These are phyloP conservation scores for Pisolithus tinctorius DNA, from an alignment of 768 basidiomycete genomes.

Conservation along the genomic window DNA sequence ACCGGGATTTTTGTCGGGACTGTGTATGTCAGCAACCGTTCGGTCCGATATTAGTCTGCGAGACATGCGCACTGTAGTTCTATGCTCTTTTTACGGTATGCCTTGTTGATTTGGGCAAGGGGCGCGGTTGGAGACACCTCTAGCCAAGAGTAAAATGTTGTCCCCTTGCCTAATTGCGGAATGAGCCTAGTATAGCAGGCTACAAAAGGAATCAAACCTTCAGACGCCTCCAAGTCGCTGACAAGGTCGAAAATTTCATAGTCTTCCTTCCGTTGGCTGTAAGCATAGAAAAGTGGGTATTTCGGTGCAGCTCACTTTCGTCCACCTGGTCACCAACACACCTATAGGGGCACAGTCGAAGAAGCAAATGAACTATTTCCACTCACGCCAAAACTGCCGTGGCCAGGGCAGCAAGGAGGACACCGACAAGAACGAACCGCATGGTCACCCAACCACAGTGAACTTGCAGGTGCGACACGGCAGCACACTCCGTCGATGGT, in stretches of 20 bases:
- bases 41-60: not conserved
- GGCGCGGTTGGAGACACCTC: conserved; percentile 71
- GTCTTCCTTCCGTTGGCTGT: conserved; percentile 56
- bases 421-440: conserved; percentile 42
- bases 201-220: conserved; percentile 43
- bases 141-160: conserved; percentile 95
- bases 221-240: conserved; percentile 66
- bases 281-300: not conserved
- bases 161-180: conserved; percentile 58
- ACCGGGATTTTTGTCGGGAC: conserved; percentile 93
- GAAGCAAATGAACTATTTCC: not conserved
- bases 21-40: conserved; percentile 22
- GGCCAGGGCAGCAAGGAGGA: conserved; percentile 45
- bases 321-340: conserved; percentile 46
- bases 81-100: conserved; percentile 89
- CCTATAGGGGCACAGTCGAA: not conserved
- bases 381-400: conserved; percentile 57
- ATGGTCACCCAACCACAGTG: conserved; percentile 25
- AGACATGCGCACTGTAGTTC: conserved; percentile 69
- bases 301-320: conserved; percentile 41
- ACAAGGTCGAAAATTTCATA: conserved; percentile 96
- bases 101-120: conserved; percentile 73
- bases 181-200: not conserved
- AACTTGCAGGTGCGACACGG: no score
- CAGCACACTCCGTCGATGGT: no score